Evolutionary conservation across 1,284 basidiomycete genomes (phyloP).

Genomic region (Cryptococcus wingfieldii): DNA sequence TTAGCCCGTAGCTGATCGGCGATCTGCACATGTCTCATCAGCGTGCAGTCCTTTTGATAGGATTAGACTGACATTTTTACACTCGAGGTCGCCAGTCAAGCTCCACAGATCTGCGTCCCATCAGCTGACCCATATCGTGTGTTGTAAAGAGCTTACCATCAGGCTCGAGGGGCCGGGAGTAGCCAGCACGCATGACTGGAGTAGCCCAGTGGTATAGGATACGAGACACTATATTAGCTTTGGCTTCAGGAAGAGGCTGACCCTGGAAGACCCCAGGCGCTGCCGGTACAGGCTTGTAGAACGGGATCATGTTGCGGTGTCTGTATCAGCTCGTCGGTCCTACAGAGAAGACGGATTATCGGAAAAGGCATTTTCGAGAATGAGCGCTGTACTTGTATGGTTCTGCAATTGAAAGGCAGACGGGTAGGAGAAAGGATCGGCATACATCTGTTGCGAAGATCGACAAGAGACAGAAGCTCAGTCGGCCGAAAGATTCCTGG

Average conservation of each 20-base stretch:
- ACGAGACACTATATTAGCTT: constrained; percentile 17
- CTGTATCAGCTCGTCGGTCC: background rate
- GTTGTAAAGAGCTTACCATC: constrained; percentile 21
- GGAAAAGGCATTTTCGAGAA: background rate
- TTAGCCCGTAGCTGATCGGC: constrained; percentile 10
- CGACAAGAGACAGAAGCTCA: background rate
- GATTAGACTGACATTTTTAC: constrained; percentile 12
- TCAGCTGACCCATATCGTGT: background rate
- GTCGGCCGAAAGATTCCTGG: too few relatives aligned
- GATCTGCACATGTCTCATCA: constrained; percentile 2
- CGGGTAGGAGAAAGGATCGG: background rate
- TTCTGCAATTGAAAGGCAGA: background rate
- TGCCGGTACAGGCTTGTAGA: constrained; percentile 24
- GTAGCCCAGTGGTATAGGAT: constrained; percentile 28
- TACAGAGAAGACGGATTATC: background rate
- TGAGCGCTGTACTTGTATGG: background rate
- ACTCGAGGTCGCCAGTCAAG: constrained; percentile 17
- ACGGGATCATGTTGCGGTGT: constrained; percentile 23
- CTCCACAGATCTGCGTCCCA: constrained; percentile 23
- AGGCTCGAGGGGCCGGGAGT: constrained; percentile 24
- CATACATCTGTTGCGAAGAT: background rate
- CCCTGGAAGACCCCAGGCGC: constrained; percentile 21
- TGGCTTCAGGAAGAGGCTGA: constrained; percentile 13
- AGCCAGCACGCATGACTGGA: constrained; percentile 27
- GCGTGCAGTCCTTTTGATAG: background rate